Evolutionary conservation across 768 basidiomycete genomes (phyloP).

Genomic region (Crassisporium funariophilum): DNA sequence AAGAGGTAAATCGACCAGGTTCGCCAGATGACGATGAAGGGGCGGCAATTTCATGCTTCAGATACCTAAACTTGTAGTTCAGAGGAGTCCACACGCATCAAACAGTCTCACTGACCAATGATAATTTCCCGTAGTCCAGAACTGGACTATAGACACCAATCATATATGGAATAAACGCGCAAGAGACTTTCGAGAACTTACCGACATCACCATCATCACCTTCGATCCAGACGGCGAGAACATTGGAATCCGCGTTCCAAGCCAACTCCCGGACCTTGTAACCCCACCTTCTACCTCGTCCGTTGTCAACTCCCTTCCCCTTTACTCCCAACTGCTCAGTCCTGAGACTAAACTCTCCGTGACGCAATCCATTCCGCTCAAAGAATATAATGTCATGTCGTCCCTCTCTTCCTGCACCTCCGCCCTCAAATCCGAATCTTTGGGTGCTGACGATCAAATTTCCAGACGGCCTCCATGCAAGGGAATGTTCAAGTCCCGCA

Average conservation of each 20-base stretch:
- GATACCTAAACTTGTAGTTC: conserved; percentile 73
- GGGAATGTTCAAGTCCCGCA: conserved; percentile 75
- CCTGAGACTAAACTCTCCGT: conserved; percentile 81
- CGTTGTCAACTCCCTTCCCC: conserved; percentile 34
- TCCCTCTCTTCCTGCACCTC: conserved; percentile 63
- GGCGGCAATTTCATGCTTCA: conserved; percentile 84
- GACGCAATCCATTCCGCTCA: conserved; percentile 91
- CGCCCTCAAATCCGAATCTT: conserved; percentile 77
- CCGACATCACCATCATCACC: conserved; percentile 67
- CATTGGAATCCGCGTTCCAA: conserved; percentile 90
- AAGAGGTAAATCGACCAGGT: conserved; percentile 64
- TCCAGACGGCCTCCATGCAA: conserved; percentile 89
- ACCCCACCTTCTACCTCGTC: conserved; percentile 51
- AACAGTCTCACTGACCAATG: conserved; percentile 63
- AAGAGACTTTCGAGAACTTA: conserved; percentile 34
- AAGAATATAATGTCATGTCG: conserved; percentile 91
- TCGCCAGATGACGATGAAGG: conserved; percentile 30
- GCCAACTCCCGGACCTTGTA: conserved; percentile 74
- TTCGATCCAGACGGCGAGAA: conserved; percentile 86
- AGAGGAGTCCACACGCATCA: too few species aligned
- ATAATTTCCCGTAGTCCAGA: conserved; percentile 95
- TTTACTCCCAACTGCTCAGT: conserved; percentile 32
- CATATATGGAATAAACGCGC: too few species aligned
- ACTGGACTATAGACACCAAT: too few species aligned
- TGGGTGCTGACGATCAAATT: conserved; percentile 83